These are phyloP conservation scores for Brasenia schreberi DNA, from an alignment of 164 flowering plant genomes.

Conservation along the genomic window DNA sequence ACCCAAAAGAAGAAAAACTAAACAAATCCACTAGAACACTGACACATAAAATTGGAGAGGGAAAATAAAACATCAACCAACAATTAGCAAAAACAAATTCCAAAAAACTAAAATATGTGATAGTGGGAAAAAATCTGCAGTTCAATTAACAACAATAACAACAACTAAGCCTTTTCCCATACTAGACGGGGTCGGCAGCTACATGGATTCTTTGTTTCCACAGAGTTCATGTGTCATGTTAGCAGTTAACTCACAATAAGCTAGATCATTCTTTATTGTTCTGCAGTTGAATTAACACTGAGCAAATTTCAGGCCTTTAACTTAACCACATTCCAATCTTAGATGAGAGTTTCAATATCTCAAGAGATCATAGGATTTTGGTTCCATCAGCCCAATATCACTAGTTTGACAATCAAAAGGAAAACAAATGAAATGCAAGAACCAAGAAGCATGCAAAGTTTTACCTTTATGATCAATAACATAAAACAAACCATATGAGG, in stretches of 20 bases:
- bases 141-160: background rate
- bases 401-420: background rate
- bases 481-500: constrained; percentile 90
- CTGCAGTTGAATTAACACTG: too few species aligned
- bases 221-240: too few species aligned
- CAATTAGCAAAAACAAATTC: background rate
- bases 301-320: background rate
- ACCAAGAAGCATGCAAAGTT: background rate
- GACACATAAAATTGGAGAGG: background rate
- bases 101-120: too few species aligned
- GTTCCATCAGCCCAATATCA: background rate
- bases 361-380: too few species aligned
- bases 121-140: background rate
- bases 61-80: background rate
- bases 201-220: too few species aligned
- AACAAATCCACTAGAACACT: background rate
- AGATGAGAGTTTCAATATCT: too few species aligned
- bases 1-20: background rate
- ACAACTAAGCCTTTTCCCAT: too few species aligned
- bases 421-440: background rate
- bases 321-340: background rate
- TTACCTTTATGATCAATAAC: constrained; percentile 95
- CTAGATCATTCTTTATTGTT: too few species aligned
- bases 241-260: too few species aligned
- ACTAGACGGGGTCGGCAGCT: too few species aligned